These are phyloP conservation scores for Bretschneidera sinensis DNA, from an alignment of 345 rosid species.

Conservation along the genomic window DNA sequence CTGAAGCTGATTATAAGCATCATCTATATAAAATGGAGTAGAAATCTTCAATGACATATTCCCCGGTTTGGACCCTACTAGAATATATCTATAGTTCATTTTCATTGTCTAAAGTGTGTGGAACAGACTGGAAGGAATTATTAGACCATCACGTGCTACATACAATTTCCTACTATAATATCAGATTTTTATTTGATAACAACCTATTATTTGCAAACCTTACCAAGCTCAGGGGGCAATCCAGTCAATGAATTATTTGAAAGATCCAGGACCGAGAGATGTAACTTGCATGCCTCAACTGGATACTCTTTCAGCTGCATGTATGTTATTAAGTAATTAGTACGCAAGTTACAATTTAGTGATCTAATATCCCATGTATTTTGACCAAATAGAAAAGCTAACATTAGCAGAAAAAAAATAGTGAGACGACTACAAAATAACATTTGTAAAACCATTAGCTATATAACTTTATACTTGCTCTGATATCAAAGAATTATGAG, in stretches of 20 bases:
- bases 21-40: not conserved
- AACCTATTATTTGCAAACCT: conserved; percentile 19
- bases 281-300: conserved; percentile 68
- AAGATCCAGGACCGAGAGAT: conserved; percentile 74
- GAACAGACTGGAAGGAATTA: not conserved
- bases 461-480: too few species aligned
- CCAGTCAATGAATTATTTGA: conserved; percentile 90
- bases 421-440: not conserved
- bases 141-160: not conserved
- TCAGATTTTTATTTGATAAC: conserved; percentile 9
- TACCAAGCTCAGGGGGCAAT: conserved; percentile 88
- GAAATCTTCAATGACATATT: not conserved
- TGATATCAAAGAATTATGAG: too few species aligned
- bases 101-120: too few species aligned
- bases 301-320: conserved; percentile 85
- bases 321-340: conserved; percentile 14
- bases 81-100: too few species aligned
- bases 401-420: too few species aligned
- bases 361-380: not conserved
- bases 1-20: not conserved
- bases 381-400: too few species aligned
- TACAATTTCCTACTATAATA: not conserved
- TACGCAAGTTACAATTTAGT: not conserved
- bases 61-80: not conserved
- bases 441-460: too few species aligned